Conservation (phyloP, 148 eudicot genomes). For the Nepenthes gracilis region DNA sequence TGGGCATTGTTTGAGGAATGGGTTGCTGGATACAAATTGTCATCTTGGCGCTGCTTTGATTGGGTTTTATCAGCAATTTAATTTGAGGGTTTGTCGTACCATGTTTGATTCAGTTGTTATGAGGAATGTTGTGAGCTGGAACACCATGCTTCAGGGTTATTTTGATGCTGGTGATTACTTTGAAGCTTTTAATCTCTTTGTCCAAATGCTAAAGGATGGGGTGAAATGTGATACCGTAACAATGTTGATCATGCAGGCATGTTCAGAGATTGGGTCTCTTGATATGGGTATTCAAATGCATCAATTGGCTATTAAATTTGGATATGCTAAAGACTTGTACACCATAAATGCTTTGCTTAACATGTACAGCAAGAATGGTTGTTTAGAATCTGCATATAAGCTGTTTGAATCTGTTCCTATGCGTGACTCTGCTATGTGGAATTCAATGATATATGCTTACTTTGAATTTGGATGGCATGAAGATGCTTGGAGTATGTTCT, state of each 20-base stretch:
- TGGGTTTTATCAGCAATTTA: constrained; percentile 34
- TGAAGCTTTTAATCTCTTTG: constrained; percentile 24
- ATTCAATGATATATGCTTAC: constrained; percentile 27
- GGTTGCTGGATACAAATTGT: constrained; percentile 22
- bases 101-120: constrained; percentile 28
- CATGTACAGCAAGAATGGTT: constrained; percentile 18
- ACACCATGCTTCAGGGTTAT: constrained; percentile 35
- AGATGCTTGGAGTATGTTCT: constrained; percentile 20
- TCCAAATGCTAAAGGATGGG: constrained; percentile 18
- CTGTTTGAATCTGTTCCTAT: constrained; percentile 24
- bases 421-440: constrained; percentile 32
- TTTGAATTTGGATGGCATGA: constrained; percentile 14
- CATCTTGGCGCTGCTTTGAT: constrained; percentile 36
- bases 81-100: constrained; percentile 12
- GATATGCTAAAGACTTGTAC: constrained; percentile 17
- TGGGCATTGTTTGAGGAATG: constrained; percentile 45
- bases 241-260: constrained; percentile 29
- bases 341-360: constrained; percentile 24
- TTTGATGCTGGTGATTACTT: constrained; percentile 16
- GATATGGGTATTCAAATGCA: constrained; percentile 32
- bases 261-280: constrained; percentile 20
- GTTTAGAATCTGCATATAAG: constrained; percentile 19
- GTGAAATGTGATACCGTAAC: constrained; percentile 26
- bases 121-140: constrained; percentile 35
- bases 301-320: constrained; percentile 29